These are phyloP conservation scores for Acacia concinna DNA, from an alignment of 331 rosid species.

Conservation along the genomic window DNA sequence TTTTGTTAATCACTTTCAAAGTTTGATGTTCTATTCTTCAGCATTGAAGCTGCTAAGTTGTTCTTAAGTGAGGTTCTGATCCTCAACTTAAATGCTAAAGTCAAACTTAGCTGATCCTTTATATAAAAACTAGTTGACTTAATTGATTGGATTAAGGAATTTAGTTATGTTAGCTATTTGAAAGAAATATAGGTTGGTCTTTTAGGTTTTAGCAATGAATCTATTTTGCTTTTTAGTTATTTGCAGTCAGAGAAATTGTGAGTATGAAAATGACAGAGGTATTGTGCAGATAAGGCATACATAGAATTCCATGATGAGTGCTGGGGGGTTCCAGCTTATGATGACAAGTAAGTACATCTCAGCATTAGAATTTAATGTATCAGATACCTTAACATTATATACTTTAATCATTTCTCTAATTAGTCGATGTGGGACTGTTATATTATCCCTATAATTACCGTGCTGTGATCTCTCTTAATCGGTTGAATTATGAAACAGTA, in stretches of 20 bases:
- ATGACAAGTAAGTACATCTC: conserved; percentile 78
- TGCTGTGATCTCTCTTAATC: conserved; percentile 4
- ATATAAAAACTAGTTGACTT: too few relatives aligned
- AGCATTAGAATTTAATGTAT: background rate
- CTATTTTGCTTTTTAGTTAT: background rate
- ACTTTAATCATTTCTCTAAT: background rate
- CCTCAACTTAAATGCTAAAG: background rate
- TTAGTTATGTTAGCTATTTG: too few relatives aligned
- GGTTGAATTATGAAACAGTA: conserved; percentile 49
- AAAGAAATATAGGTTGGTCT: too few relatives aligned
- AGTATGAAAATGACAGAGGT: conserved; percentile 7
- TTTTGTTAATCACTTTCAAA: background rate
- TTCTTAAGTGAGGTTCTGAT: background rate
- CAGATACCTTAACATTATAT: background rate
- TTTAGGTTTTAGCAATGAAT: background rate
- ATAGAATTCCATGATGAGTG: conserved; percentile 94
- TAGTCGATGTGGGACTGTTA: background rate
- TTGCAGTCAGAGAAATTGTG: background rate
- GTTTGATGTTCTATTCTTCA: background rate
- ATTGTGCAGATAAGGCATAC: conserved; percentile 52
- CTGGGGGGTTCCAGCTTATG: conserved; percentile 99
- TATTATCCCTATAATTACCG: too few relatives aligned
- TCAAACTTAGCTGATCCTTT: background rate
- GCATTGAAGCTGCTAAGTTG: background rate
- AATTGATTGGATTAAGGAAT: too few relatives aligned